Percentiles rank a stretch among this genome's conserved stretches.
Evolutionary conservation across 148 eudicot genomes (phyloP).

Genomic region (Silene conica): DNA sequence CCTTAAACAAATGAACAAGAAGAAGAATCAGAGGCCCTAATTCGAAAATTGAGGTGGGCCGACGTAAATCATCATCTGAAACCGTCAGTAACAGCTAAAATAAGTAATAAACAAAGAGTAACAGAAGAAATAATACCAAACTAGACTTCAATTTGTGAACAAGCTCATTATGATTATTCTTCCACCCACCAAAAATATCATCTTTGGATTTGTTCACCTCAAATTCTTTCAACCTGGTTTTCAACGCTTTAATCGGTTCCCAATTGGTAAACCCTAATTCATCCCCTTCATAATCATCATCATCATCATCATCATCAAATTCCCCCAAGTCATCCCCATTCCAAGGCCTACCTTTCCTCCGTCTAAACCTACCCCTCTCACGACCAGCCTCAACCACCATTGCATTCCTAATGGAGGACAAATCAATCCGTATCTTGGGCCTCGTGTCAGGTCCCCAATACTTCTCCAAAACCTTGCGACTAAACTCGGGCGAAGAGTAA

Average conservation of each 20-base stretch:
- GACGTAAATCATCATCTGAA: too few species aligned
- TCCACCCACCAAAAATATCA: constrained; percentile 65
- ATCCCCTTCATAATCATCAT: constrained; percentile 25
- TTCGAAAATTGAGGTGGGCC: too few species aligned
- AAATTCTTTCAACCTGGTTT: constrained; percentile 56
- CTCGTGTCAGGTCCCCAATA: constrained; percentile 39
- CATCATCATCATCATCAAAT: constrained; percentile 17
- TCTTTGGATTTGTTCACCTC: constrained; percentile 58
- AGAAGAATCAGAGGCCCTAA: too few species aligned
- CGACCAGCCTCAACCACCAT: constrained; percentile 52
- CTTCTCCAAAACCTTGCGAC: constrained; percentile 55
- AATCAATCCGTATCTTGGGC: constrained; percentile 59
- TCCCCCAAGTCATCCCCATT: constrained; percentile 19
- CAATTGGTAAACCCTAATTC: constrained; percentile 56
- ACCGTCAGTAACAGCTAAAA: too few species aligned
- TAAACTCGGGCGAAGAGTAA: constrained; percentile 83
- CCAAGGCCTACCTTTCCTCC: constrained; percentile 32
- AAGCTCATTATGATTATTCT: constrained; percentile 67
- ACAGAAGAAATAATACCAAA: constrained; percentile 39
- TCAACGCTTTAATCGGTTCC: constrained; percentile 71
- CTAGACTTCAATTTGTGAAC: constrained; percentile 73
- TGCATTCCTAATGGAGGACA: constrained; percentile 69
- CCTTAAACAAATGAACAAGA: too few species aligned
- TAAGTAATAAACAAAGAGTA: too few species aligned
- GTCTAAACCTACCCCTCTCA: constrained; percentile 30